phyloP scores from a whole-genome alignment of 169 alveolate genomes.

The Plasmodium sp. region DNA sequence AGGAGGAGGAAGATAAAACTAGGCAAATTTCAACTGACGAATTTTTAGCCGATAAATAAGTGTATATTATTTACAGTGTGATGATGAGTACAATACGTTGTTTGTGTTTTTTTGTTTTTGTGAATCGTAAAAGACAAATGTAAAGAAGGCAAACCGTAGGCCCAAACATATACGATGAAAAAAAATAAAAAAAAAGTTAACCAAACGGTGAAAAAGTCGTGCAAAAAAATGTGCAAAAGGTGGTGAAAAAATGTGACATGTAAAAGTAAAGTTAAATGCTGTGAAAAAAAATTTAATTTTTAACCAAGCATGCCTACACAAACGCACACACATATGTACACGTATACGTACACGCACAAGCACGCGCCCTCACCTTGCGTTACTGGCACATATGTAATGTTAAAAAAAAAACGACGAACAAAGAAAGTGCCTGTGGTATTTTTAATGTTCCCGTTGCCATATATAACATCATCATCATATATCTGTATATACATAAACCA shows the following conservation, averaged over 20 bases:
- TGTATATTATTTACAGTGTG: not conserved
- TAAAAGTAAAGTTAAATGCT: not conserved
- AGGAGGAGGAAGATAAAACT: not conserved
- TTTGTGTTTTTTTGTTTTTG: slow-evolving; percentile 13
- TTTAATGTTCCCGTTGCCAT: slow-evolving; percentile 21
- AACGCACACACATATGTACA: not conserved
- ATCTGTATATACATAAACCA: slow-evolving; percentile 6
- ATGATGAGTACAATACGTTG: not conserved
- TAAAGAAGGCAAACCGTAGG: not conserved
- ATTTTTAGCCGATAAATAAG: not conserved
- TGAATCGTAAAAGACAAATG: not conserved
- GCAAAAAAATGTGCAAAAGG: not conserved
- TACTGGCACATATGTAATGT: not conserved
- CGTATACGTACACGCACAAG: not conserved
- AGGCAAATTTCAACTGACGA: not conserved
- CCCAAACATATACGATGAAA: not conserved
- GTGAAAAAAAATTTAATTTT: not conserved
- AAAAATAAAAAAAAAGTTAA: not conserved
- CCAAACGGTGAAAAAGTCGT: not conserved
- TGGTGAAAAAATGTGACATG: not conserved
- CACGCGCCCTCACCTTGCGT: not conserved
- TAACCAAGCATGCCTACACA: not conserved
- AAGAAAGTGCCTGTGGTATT: slow-evolving; percentile 13
- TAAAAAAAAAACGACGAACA: slow-evolving; percentile 4
- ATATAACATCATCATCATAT: slow-evolving; percentile 9